These are phyloP conservation scores for Aechmea fasciata DNA, from an alignment of 176 grass and related monocot genomes.

Conservation along the genomic window DNA sequence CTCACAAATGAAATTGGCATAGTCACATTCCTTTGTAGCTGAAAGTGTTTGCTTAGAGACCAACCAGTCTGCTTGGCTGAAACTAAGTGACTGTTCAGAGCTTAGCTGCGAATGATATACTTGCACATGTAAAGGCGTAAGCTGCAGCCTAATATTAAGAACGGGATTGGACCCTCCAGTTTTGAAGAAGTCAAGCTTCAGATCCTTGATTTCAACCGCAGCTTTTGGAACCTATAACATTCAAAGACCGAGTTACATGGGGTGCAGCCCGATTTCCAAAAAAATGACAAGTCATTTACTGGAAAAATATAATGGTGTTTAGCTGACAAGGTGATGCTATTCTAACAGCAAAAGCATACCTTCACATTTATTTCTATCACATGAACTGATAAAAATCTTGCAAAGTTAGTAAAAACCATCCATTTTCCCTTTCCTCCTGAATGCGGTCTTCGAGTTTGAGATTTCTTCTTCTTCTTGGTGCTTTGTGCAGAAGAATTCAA, in stretches of 20 bases:
- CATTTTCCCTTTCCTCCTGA: slow-evolving; percentile 46
- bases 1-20: slow-evolving; percentile 17
- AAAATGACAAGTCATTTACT: neutral
- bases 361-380: slow-evolving; percentile 68
- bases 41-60: slow-evolving; percentile 45
- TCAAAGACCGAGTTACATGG: slow-evolving; percentile 22
- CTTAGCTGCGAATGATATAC: slow-evolving; percentile 31
- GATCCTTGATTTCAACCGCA: slow-evolving; percentile 57
- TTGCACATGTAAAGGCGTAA: slow-evolving; percentile 65
- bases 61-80: slow-evolving; percentile 40
- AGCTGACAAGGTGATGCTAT: neutral
- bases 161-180: slow-evolving; percentile 36
- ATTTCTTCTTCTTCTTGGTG: slow-evolving; percentile 57
- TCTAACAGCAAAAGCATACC: slow-evolving; percentile 30
- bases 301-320: slow-evolving; percentile 3
- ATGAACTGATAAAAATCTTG: slow-evolving; percentile 52
- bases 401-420: slow-evolving; percentile 47
- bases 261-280: slow-evolving; percentile 9
- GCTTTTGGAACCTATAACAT: slow-evolving; percentile 63
- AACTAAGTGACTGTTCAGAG: slow-evolving; percentile 30
- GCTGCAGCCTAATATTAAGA: slow-evolving; percentile 49
- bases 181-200: slow-evolving; percentile 67
- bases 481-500: slow-evolving; percentile 54
- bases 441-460: slow-evolving; percentile 33
- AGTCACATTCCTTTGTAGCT: slow-evolving; percentile 35